Evolutionary conservation across 495 filamentous ascomycete species (phyloP).

Genomic region (Penicillium lividum): DNA sequence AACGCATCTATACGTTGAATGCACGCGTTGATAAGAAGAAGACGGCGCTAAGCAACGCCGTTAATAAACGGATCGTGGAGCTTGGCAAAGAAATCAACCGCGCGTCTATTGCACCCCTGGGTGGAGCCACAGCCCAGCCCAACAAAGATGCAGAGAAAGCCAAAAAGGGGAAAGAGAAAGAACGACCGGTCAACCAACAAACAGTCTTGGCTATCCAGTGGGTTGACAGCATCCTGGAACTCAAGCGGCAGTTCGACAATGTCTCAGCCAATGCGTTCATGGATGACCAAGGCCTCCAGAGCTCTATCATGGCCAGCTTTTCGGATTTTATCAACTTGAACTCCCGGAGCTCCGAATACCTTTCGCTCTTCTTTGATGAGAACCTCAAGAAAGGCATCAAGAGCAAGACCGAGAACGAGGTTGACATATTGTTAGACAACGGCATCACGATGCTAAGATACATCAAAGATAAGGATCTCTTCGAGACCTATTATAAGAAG

Average conservation of each 20-base stretch:
- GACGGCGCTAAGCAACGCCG: constrained; percentile 61
- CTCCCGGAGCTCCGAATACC: constrained; percentile 77
- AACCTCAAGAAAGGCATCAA: constrained; percentile 93
- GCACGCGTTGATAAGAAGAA: constrained; percentile 78
- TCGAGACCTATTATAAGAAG: constrained; percentile 98
- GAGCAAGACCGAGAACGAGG: constrained; percentile 85
- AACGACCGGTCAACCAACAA: constrained; percentile 57
- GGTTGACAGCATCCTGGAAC: constrained; percentile 83
- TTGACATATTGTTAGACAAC: constrained; percentile 87
- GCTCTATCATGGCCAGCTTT: constrained; percentile 80
- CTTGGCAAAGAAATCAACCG: constrained; percentile 81
- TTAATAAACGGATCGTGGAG: constrained; percentile 75
- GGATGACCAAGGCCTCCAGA: constrained; percentile 75
- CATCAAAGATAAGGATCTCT: constrained; percentile 89
- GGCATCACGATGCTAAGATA: constrained; percentile 86
- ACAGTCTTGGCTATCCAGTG: constrained; percentile 88
- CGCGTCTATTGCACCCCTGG: constrained; percentile 42
- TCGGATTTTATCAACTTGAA: constrained; percentile 90
- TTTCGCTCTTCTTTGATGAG: constrained; percentile 96
- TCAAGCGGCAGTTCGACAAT: constrained; percentile 88
- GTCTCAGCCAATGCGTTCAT: constrained; percentile 70
- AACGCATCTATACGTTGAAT: constrained; percentile 75
- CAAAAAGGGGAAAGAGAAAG: constrained; percentile 51
- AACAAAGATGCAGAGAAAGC: constrained; percentile 35
- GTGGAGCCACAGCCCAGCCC: constrained; percentile 9